phyloP scores from a whole-genome alignment of 345 rosid genomes.

The Dipteronia dyeriana region DNA sequence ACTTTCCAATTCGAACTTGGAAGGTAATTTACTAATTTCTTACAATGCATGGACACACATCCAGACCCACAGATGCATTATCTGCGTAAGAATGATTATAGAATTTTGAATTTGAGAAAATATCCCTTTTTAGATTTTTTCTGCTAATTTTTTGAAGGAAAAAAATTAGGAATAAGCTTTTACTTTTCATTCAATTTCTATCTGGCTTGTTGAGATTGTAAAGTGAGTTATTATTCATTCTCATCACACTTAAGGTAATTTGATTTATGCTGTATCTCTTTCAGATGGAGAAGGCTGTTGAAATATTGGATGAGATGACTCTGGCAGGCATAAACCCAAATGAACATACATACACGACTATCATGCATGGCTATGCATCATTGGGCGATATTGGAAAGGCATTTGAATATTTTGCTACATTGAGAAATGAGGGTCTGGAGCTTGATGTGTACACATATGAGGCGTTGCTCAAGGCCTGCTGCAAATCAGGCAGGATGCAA shows the following conservation, averaged over 20 bases:
- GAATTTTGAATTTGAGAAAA: neutral
- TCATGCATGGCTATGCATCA: constrained; percentile 98
- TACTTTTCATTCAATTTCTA: neutral
- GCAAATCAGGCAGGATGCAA: constrained; percentile 99
- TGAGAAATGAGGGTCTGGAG: constrained; percentile 81
- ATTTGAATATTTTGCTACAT: constrained; percentile 76
- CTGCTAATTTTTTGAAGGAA: neutral
- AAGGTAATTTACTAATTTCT: neutral
- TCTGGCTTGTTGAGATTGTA: neutral
- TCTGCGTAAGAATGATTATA: neutral
- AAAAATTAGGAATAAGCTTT: neutral
- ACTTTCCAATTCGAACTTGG: neutral
- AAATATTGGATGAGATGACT: constrained; percentile 85
- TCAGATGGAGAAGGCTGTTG: constrained; percentile 91
- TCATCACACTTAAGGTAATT: neutral
- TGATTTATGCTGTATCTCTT: constrained; percentile 9
- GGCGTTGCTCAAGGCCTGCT: constrained; percentile 94
- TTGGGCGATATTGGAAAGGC: constrained; percentile 93
- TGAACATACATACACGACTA: constrained; percentile 87
- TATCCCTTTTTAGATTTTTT: neutral
- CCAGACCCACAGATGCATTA: neutral
- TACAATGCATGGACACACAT: neutral
- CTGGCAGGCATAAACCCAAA: constrained; percentile 77
- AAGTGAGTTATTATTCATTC: neutral
- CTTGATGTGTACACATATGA: constrained; percentile 85